Conservation (phyloP, 192 early-diverging fungal species). For the Coemansia sp. region DNA sequence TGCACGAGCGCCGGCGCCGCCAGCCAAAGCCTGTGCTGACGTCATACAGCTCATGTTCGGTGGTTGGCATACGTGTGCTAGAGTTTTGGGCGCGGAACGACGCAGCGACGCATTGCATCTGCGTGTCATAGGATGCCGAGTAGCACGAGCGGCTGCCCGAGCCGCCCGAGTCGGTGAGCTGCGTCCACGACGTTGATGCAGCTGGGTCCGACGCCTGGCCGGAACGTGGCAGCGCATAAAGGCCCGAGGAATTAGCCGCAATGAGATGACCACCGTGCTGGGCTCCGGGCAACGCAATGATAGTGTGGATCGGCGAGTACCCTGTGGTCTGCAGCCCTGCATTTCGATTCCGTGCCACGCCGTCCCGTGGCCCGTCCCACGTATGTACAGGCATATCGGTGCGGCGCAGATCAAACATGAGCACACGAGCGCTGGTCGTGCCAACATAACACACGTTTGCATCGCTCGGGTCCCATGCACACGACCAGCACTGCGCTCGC, state of each 20-base stretch:
- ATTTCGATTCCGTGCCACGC: neutral
- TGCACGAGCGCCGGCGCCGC: conserved; percentile 7
- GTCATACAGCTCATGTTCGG: conserved; percentile 34
- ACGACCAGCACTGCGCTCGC: conserved; percentile 32
- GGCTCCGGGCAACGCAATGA: conserved; percentile 12
- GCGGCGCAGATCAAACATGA: conserved; percentile 32
- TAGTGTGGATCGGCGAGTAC: conserved; percentile 31
- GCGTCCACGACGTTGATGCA: conserved; percentile 14
- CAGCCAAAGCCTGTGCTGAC: neutral
- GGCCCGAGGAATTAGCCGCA: conserved; percentile 32
- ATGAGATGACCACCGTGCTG: conserved; percentile 7
- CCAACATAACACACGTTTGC: conserved; percentile 27
- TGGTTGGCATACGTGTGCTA: neutral
- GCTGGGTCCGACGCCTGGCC: neutral
- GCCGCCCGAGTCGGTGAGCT: conserved; percentile 10
- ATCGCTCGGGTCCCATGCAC: conserved; percentile 31
- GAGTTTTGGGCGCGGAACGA: conserved; percentile 23
- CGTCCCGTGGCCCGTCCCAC: conserved; percentile 21
- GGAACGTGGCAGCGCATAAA: conserved; percentile 22
- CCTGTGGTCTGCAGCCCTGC: neutral
- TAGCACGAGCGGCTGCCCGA: conserved; percentile 22
- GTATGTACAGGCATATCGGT: conserved; percentile 5
- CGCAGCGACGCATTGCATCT: conserved; percentile 18
- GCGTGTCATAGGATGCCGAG: conserved; percentile 21
- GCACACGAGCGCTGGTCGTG: conserved; percentile 13